Conservation (phyloP, 1,139 yeast genomes). For the Candida sojae region DNA sequence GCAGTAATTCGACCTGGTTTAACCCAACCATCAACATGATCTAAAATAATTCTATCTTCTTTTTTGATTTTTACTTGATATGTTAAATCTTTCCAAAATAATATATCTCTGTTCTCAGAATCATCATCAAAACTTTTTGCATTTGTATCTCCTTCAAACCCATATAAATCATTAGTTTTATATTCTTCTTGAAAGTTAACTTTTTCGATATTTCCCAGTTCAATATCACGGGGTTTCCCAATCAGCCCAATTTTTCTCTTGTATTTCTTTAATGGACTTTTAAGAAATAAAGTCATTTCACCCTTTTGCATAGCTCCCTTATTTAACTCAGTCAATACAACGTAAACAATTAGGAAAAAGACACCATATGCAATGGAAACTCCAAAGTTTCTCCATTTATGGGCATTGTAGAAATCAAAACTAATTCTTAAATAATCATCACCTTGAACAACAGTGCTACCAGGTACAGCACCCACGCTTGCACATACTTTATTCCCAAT, state of each 20-base stretch:
- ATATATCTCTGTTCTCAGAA: conserved; percentile 40
- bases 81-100: conserved; percentile 80
- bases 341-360: conserved; percentile 56
- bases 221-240: conserved; percentile 5
- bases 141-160: neutral
- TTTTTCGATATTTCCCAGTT: conserved; percentile 1
- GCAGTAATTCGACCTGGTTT: conserved; percentile 34
- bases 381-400: conserved; percentile 87
- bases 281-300: conserved; percentile 66
- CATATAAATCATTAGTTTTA: conserved; percentile 26
- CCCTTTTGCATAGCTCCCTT: conserved; percentile 83
- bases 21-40: conserved; percentile 69
- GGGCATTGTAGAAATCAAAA: conserved; percentile 52
- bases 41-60: conserved; percentile 61
- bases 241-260: neutral
- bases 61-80: conserved; percentile 69
- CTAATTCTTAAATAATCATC: conserved; percentile 49
- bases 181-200: conserved; percentile 22
- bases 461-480: conserved; percentile 65
- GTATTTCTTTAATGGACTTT: conserved; percentile 11
- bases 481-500: conserved; percentile 51
- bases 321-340: conserved; percentile 61
- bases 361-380: conserved; percentile 58
- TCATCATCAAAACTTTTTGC: conserved; percentile 4
- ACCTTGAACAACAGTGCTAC: conserved; percentile 57